These are phyloP conservation scores for Theobroma grandiflorum DNA, from an alignment of 441 rosid genomes.

Conservation along the genomic window DNA sequence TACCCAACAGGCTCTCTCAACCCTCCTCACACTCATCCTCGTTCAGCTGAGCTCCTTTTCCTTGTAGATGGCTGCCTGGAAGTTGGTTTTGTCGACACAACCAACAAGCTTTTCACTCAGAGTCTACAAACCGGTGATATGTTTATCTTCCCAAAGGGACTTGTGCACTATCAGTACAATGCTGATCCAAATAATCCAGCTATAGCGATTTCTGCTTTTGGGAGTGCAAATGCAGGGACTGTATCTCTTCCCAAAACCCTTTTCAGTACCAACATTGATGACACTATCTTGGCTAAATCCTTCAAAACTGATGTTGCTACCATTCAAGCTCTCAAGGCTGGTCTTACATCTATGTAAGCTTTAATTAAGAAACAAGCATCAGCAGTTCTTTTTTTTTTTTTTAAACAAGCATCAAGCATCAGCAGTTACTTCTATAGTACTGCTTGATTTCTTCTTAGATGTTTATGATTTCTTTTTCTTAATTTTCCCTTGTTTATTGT, in stretches of 20 bases:
- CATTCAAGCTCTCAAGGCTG: constrained; percentile 43
- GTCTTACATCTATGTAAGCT: constrained; percentile 32
- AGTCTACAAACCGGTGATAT: constrained; percentile 40
- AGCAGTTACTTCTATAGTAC: neutral
- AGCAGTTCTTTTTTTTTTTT: no score
- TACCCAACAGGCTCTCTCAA: constrained; percentile 32
- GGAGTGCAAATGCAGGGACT: constrained; percentile 47
- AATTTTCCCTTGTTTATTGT: neutral
- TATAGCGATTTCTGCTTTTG: constrained; percentile 36
- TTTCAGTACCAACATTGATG: constrained; percentile 42
- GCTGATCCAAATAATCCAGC: constrained; percentile 28
- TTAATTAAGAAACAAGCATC: neutral
- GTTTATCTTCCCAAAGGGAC: constrained; percentile 48
- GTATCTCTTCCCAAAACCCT: constrained; percentile 38
- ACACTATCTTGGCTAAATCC: constrained; percentile 43
- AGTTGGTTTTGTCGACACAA: constrained; percentile 45
- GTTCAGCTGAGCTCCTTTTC: constrained; percentile 44
- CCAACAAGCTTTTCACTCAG: constrained; percentile 44
- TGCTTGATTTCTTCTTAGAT: neutral
- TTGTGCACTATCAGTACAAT: constrained; percentile 49
- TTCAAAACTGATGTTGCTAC: constrained; percentile 42
- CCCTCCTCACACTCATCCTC: constrained; percentile 51
- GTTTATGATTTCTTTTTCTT: neutral
- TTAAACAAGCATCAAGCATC: no score
- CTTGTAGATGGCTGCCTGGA: constrained; percentile 31